Evolutionary conservation across 768 basidiomycete species (phyloP), one percentile per base, ranked within the genome.

Genomic region (Vararia minispora): DNA sequence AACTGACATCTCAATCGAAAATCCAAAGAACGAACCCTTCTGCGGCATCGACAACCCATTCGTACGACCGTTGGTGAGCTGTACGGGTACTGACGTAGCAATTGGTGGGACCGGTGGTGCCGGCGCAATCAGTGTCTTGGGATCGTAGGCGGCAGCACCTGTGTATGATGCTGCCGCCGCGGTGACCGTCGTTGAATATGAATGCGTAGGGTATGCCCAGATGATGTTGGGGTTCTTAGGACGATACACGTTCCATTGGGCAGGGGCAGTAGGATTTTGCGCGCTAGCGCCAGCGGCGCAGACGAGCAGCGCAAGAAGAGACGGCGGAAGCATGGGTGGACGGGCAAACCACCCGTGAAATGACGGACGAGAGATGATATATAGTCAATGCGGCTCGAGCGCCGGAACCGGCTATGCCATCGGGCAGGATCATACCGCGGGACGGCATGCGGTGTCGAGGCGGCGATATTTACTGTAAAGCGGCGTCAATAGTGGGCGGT

Each of bases 1-100:
- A 6, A 85, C 74, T 28, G 80, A 82, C 64, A 83, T 68, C 56
- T 87, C 83, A 27, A 87, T 68, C 3, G 77, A 81, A 52, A 86
- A 84, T 3, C 80, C 82, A 39, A 76, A 67, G 49, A 84, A 84
- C 13, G 72, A 66, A 14, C 74, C 77, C n/a, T 54, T 51, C 39
- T 65, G 61, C 3, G 55, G 52, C 34, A 68, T 66, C 1, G 65
- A 65, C 26, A 75, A 45, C 5, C 57, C 59, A 5, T 43, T 35
- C 30, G 59, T 51, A n/a, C 47, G 45, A 5, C 39, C 41, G 10
- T 47, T 52, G 16, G 35, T 46, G 21, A 78, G 56, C 38, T 64
- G 58, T 1, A 79, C 44, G 10, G 55, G 55, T 45, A 75, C 76
- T 22, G 63, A 54, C 1, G 52, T 64, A 5, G 64, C 51, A 8